These are phyloP conservation scores for Tylopilus sp. DNA, from an alignment of 1,284 basidiomycete species.

Conservation along the genomic window DNA sequence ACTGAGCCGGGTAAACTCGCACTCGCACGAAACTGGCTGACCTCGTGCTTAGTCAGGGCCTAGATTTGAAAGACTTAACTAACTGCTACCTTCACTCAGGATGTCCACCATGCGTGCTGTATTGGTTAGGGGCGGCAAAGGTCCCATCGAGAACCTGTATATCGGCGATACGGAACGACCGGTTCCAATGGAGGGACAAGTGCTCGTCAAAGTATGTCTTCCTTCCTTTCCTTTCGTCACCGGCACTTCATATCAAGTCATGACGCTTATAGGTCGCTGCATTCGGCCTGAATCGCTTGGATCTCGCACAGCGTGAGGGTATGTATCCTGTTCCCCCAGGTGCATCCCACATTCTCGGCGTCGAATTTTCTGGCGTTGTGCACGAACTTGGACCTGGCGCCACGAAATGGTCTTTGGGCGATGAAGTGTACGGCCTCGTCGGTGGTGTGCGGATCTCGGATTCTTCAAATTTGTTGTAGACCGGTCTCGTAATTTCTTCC, in stretches of 20 bases:
- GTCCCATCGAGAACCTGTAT: conserved; percentile 76
- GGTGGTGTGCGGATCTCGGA: conserved; percentile 48
- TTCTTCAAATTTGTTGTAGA: background rate
- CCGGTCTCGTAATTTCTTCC: conserved; percentile 9
- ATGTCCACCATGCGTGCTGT: conserved; percentile 72
- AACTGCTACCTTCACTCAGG: background rate
- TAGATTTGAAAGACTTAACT: too few relatives aligned
- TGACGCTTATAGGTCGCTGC: conserved; percentile 54
- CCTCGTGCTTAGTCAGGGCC: conserved; percentile 27
- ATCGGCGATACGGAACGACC: conserved; percentile 73
- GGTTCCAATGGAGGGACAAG: conserved; percentile 50
- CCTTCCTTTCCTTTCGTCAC: background rate
- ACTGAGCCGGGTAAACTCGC: background rate
- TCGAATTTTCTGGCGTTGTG: conserved; percentile 85
- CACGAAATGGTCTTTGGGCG: conserved; percentile 63
- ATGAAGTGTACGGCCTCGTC: conserved; percentile 85
- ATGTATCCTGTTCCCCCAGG: conserved; percentile 78
- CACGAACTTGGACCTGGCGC: conserved; percentile 55
- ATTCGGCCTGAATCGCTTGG: conserved; percentile 90
- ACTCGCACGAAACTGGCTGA: background rate
- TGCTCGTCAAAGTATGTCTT: conserved; percentile 67
- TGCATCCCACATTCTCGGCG: conserved; percentile 77
- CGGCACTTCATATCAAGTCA: background rate
- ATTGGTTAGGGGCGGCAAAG: conserved; percentile 76
- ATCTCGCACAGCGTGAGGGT: conserved; percentile 75